Conservation (phyloP, 768 basidiomycete genomes). For the Pleurotus cornucopiae region DNA sequence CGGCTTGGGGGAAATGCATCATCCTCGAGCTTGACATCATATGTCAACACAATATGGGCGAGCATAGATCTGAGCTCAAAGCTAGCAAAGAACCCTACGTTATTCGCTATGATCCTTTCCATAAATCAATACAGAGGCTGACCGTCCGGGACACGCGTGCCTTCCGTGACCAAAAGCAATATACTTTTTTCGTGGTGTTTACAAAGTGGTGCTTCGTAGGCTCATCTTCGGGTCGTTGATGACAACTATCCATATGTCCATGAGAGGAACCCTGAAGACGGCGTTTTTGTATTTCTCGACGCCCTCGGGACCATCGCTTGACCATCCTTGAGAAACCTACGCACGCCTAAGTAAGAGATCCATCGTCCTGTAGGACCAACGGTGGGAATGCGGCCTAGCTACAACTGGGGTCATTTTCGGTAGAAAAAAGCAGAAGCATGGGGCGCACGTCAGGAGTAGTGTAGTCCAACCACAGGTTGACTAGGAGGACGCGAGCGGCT, state of each 20-base stretch:
- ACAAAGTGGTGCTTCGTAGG: slow-evolving; percentile 12
- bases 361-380: slow-evolving; percentile 29
- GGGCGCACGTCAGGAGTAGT: background rate
- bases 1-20: background rate
- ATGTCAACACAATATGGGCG: slow-evolving; percentile 16
- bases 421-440: background rate
- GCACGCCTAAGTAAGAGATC: slow-evolving; percentile 25
- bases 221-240: slow-evolving; percentile 19
- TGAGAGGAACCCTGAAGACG: slow-evolving; percentile 15
- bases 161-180: slow-evolving; percentile 20
- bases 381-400: slow-evolving; percentile 29
- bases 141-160: slow-evolving; percentile 14
- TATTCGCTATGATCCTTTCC: too few species aligned
- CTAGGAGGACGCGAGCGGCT: background rate
- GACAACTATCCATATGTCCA: slow-evolving; percentile 26
- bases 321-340: slow-evolving; percentile 19
- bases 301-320: slow-evolving; percentile 26
- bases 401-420: background rate
- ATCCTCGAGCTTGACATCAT: slow-evolving; percentile 23
- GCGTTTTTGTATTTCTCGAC: slow-evolving; percentile 17
- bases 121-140: background rate
- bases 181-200: slow-evolving; percentile 8
- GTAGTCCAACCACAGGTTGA: background rate
- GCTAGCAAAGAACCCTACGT: slow-evolving; percentile 19
- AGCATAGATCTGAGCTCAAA: slow-evolving; percentile 19